Conservation (phyloP, 257 asterid species). For the Solanum commersonii region DNA sequence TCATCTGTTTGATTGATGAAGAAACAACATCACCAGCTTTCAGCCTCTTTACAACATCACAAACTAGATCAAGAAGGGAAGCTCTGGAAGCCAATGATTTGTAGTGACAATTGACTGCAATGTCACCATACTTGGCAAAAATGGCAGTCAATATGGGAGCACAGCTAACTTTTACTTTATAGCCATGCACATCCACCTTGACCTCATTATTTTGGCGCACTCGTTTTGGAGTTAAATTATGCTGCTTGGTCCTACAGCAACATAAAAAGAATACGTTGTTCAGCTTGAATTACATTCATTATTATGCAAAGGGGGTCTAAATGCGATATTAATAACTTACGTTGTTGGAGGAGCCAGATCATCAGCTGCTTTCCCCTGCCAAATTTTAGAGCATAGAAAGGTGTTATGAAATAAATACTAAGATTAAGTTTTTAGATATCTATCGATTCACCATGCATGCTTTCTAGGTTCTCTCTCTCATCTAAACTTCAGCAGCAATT, state of each 20-base stretch:
- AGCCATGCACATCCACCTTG: conserved; percentile 18
- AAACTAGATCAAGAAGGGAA: conserved; percentile 25
- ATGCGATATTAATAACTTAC: not conserved
- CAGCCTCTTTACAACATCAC: conserved; percentile 16
- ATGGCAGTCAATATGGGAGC: conserved; percentile 22
- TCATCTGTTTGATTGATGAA: conserved; percentile 16
- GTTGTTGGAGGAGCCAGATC: not conserved
- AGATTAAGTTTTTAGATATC: not conserved
- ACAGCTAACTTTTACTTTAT: conserved; percentile 15
- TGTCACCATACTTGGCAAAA: conserved; percentile 29
- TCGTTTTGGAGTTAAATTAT: not conserved
- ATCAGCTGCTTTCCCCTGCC: not conserved
- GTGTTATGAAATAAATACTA: not conserved
- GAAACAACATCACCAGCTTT: conserved; percentile 1
- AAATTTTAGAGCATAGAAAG: not conserved
- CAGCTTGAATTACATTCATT: not conserved
- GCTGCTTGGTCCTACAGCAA: not conserved
- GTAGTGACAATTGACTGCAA: conserved; percentile 18
- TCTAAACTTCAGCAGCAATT: not conserved
- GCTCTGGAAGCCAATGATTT: conserved; percentile 18
- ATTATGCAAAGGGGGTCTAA: not conserved
- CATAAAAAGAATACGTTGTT: not conserved
- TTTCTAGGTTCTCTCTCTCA: not conserved
- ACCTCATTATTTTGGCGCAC: not conserved
- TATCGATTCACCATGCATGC: not conserved